A percentile compares a stretch with the other conserved stretches of the same genome.
Conservation (phyloP, 2,329 filamentous ascomycete genomes). For the Shiraia bambusicola region DNA sequence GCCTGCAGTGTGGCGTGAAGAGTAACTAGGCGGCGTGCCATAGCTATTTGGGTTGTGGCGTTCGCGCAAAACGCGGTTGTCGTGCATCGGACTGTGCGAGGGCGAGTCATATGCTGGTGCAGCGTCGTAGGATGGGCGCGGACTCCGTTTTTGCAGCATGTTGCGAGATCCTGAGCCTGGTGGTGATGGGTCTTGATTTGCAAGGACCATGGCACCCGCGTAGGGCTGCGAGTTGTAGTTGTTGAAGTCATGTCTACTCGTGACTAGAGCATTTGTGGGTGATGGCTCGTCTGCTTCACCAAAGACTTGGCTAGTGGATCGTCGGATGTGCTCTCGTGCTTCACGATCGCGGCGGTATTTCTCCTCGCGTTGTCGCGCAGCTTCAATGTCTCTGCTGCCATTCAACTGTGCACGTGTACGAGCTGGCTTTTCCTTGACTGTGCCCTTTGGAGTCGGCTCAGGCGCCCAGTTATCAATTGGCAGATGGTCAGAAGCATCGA, state of each 20-base stretch:
- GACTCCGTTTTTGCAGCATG: slow-evolving; percentile 33
- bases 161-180: slow-evolving; percentile 24
- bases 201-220: slow-evolving; percentile 26
- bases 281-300: slow-evolving; percentile 10
- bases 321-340: slow-evolving; percentile 36
- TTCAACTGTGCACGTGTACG: slow-evolving; percentile 52
- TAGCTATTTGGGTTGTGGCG: slow-evolving; percentile 39
- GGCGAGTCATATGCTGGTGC: slow-evolving; percentile 15
- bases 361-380: slow-evolving; percentile 35
- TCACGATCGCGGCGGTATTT: slow-evolving; percentile 36
- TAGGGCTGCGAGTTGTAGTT: slow-evolving; percentile 18
- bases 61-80: slow-evolving; percentile 36
- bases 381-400: slow-evolving; percentile 51
- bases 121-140: slow-evolving; percentile 20
- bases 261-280: slow-evolving; percentile 34
- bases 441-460: slow-evolving; percentile 67
- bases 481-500: slow-evolving; percentile 79
- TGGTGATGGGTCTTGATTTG: slow-evolving; percentile 18
- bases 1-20: slow-evolving; percentile 30
- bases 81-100: slow-evolving; percentile 16
- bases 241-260: slow-evolving; percentile 29
- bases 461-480: slow-evolving; percentile 77
- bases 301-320: slow-evolving; percentile 31
- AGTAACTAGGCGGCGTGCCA: slow-evolving; percentile 29
- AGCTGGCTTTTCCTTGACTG: slow-evolving; percentile 42